A percentile compares a stretch with the other conserved stretches of the same genome.
phyloP scores from a whole-genome alignment of 208 protist species.

The Novymonas esmeraldas region DNA sequence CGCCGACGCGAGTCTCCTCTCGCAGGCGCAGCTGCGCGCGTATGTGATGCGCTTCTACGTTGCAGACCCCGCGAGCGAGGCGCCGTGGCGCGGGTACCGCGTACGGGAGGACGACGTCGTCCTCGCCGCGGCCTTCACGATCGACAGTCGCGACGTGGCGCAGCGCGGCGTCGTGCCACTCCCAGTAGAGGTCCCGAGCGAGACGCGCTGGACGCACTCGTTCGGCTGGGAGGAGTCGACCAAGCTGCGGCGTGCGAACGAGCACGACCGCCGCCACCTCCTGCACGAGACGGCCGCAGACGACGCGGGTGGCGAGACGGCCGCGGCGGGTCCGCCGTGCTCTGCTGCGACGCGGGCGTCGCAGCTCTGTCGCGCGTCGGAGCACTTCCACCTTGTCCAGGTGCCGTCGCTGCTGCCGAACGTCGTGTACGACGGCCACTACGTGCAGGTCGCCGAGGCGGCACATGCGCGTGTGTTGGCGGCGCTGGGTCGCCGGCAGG shows the following conservation, averaged over 20 bases:
- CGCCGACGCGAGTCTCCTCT: constrained; percentile 42
- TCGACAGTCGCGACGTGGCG: constrained; percentile 32
- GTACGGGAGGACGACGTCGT: constrained; percentile 35
- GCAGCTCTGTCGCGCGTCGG: constrained; percentile 18
- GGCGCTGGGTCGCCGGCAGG: constrained; percentile 21
- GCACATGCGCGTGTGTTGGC: constrained; percentile 50
- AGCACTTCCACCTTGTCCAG: constrained; percentile 33
- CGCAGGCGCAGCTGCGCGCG: constrained; percentile 35
- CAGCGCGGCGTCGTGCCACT: constrained; percentile 7
- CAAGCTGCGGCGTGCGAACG: constrained; percentile 42
- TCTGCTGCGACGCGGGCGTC: constrained; percentile 8
- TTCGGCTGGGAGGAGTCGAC: constrained; percentile 61
- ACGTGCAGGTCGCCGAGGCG: constrained; percentile 38
- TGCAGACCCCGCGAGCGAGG: background rate
- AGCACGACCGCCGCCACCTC: constrained; percentile 39
- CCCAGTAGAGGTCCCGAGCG: constrained; percentile 49
- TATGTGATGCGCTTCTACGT: constrained; percentile 48
- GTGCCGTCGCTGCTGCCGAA: constrained; percentile 66
- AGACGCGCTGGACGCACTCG: constrained; percentile 61
- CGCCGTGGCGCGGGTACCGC: background rate
- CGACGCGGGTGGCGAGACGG: background rate
- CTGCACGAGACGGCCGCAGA: constrained; percentile 11
- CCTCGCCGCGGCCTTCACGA: constrained; percentile 55
- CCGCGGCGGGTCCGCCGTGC: background rate
- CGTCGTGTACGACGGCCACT: constrained; percentile 61